Conservation (phyloP, 306 rosid genomes). For the Amphicarpaea edgeworthii region DNA sequence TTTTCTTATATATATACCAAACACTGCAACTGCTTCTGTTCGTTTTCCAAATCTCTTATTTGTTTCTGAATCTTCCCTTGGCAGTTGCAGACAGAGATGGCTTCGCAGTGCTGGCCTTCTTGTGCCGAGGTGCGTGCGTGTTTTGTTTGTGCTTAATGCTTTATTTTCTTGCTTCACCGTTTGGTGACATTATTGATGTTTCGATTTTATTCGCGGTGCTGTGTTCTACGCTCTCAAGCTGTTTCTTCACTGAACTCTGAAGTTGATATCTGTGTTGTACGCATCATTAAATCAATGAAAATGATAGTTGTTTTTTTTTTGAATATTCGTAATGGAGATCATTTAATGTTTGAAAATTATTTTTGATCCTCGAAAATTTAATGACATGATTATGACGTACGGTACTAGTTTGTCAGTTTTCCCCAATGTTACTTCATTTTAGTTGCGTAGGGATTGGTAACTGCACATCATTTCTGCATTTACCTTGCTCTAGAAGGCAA, state of each 20-base stretch:
- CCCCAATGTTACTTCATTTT: not conserved
- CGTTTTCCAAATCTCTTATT: conserved; percentile 29
- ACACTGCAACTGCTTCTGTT: not conserved
- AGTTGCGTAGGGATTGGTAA: not conserved
- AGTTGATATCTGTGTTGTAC: not conserved
- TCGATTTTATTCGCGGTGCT: conserved; percentile 6
- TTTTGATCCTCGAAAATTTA: not conserved
- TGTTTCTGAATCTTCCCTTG: not conserved
- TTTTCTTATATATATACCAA: not conserved
- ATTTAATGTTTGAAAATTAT: not conserved
- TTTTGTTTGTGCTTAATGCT: not conserved
- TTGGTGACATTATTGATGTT: not conserved
- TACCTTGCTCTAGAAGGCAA: conserved; percentile 15
- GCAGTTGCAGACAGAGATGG: conserved; percentile 54
- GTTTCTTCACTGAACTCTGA: not conserved
- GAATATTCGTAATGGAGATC: not conserved
- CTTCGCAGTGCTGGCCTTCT: conserved; percentile 69
- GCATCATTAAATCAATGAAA: not conserved
- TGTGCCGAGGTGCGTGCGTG: conserved; percentile 65
- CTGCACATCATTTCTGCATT: not conserved
- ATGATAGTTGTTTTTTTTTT: not conserved
- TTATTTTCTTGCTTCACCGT: not conserved
- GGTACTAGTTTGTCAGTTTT: not conserved
- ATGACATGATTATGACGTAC: not conserved
- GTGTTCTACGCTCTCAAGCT: not conserved